Evolutionary conservation across 2,329 filamentous ascomycete species (phyloP).

Genomic region (Colletotrichum godetiae): DNA sequence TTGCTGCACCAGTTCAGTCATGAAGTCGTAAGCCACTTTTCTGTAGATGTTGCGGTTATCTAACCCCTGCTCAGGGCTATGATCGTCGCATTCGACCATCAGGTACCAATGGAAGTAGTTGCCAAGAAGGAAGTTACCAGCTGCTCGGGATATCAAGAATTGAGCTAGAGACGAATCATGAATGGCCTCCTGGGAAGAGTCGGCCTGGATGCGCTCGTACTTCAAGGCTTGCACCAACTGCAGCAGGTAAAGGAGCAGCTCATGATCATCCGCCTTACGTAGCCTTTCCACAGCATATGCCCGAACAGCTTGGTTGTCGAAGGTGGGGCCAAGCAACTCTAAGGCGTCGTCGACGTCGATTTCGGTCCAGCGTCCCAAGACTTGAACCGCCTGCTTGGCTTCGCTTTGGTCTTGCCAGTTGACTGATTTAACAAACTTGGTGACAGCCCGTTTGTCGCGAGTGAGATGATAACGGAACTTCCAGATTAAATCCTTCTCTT

Average conservation of each 20-base stretch:
- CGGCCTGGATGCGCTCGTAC: constrained; percentile 81
- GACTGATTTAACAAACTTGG: constrained; percentile 98
- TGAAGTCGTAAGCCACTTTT: constrained; percentile 95
- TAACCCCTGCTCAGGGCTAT: constrained; percentile 77
- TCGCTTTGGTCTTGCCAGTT: constrained; percentile 91
- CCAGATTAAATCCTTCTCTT: constrained; percentile 97
- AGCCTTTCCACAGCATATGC: constrained; percentile 94
- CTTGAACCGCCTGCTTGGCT: constrained; percentile 87
- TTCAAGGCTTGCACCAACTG: constrained; percentile 97
- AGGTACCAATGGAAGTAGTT: constrained; percentile 99
- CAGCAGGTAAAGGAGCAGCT: constrained; percentile 89
- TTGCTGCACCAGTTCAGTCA: constrained; percentile 82
- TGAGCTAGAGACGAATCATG: constrained; percentile 87
- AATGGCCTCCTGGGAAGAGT: constrained; percentile 65
- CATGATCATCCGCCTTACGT: constrained; percentile 91
- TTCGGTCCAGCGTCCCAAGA: constrained; percentile 93
- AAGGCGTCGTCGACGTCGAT: constrained; percentile 97
- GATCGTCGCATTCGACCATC: constrained; percentile 96
- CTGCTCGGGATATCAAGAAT: constrained; percentile 89
- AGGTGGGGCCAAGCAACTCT: constrained; percentile 91
- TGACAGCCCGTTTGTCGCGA: constrained; percentile 89
- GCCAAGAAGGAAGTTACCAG: constrained; percentile 88
- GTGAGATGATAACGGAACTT: constrained; percentile 96
- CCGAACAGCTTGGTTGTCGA: constrained; percentile 88
- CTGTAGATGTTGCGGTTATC: constrained; percentile 88